phyloP scores from a whole-genome alignment of 768 basidiomycete species.

The Mycena floridula region DNA sequence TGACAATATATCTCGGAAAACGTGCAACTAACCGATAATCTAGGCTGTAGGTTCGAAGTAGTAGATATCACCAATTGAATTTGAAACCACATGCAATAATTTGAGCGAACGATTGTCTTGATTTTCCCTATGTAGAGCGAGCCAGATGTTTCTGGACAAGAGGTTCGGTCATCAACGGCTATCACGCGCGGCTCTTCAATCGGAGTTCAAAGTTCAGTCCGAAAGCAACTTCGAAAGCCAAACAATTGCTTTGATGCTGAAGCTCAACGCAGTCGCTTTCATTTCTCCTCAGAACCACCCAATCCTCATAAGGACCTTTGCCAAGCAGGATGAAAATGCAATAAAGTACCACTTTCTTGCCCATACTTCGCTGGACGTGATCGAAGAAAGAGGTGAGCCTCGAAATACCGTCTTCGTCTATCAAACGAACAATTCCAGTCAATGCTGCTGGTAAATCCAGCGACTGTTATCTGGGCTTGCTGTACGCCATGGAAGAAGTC shows the following conservation, averaged over 20 bases:
- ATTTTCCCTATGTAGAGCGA: no score
- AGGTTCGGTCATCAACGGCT: no score
- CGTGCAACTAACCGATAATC: no score
- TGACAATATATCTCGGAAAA: no score
- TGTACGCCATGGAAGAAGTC: slow-evolving; percentile 90
- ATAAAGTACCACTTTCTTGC: slow-evolving; percentile 90
- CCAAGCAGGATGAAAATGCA: slow-evolving; percentile 42
- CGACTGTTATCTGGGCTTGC: slow-evolving; percentile 80
- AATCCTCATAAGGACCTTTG: slow-evolving; percentile 72
- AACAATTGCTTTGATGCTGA: slow-evolving; percentile 70
- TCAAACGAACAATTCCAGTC: slow-evolving; percentile 19
- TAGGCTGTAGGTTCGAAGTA: no score
- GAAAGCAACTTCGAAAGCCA: no score
- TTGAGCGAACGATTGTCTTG: no score
- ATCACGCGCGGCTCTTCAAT: no score
- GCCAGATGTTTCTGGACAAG: no score
- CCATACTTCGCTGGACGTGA: slow-evolving; percentile 84
- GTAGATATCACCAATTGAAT: no score
- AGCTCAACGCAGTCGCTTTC: slow-evolving; percentile 78
- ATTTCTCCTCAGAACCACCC: slow-evolving; percentile 80
- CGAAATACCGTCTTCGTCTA: not conserved
- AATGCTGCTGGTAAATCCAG: slow-evolving; percentile 50
- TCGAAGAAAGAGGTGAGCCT: slow-evolving; percentile 78
- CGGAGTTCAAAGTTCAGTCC: no score
- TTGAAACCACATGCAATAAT: no score